These are phyloP conservation scores for Ceratobasidium sp. DNA, from an alignment of 1,284 basidiomycete genomes.

Conservation along the genomic window DNA sequence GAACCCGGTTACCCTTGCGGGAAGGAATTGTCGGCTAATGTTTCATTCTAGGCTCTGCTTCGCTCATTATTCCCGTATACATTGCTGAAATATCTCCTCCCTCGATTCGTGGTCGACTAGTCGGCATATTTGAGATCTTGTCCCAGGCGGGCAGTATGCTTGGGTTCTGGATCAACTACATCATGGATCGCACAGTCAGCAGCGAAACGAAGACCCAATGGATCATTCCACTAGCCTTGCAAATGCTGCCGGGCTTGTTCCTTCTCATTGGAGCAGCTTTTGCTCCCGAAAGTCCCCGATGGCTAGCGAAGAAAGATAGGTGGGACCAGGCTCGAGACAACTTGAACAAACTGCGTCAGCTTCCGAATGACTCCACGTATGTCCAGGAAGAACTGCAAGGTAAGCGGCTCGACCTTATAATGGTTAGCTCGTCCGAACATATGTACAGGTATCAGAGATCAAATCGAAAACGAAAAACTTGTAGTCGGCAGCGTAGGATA, in stretches of 20 bases:
- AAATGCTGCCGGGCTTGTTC: conserved; percentile 64
- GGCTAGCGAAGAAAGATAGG: conserved; percentile 64
- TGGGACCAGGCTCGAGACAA: conserved; percentile 60
- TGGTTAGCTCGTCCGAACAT: conserved; percentile 2
- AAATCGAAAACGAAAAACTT: too few relatives aligned
- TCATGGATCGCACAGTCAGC: too few relatives aligned
- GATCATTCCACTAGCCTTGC: conserved; percentile 67
- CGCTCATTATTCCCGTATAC: conserved; percentile 59
- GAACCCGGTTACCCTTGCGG: conserved; percentile 50
- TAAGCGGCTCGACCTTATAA: conserved; percentile 15
- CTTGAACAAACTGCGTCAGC: conserved; percentile 61
- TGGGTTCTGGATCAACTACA: conserved; percentile 64
- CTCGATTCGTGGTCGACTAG: conserved; percentile 65
- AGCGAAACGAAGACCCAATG: too few relatives aligned
- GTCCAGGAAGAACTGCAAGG: conserved; percentile 59
- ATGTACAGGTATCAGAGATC: conserved; percentile 13
- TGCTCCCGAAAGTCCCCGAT: conserved; percentile 66
- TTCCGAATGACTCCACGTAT: conserved; percentile 60
- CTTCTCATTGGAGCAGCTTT: conserved; percentile 63
- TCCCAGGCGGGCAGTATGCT: conserved; percentile 60
- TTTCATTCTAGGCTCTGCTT: neutral
- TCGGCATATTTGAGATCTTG: conserved; percentile 67
- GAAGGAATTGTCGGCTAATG: neutral
- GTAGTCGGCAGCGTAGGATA: too few relatives aligned
- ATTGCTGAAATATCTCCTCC: conserved; percentile 64